These are phyloP conservation scores for Fusarium sp. DNA, from an alignment of 2,329 filamentous ascomycete species.

Conservation along the genomic window DNA sequence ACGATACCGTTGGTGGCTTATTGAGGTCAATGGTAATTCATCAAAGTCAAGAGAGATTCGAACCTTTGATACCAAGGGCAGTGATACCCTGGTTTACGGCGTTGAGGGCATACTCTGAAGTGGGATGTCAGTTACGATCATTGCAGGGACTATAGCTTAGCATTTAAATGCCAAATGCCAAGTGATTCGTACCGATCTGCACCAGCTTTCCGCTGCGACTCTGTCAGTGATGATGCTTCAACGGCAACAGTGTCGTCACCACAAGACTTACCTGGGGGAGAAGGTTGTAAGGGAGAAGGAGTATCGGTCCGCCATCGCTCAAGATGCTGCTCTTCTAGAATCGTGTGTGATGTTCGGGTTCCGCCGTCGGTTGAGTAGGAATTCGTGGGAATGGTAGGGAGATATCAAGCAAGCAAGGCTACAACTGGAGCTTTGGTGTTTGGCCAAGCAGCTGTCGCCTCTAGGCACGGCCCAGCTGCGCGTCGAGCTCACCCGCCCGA, in stretches of 20 bases:
- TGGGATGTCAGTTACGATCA: conserved; percentile 26
- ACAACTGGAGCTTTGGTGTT: conserved; percentile 51
- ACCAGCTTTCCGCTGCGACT: conserved; percentile 90
- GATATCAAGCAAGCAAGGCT: conserved; percentile 45
- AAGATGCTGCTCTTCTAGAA: conserved; percentile 19
- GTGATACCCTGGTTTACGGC: conserved; percentile 99
- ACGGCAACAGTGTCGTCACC: conserved; percentile 42
- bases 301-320: conserved; percentile 94
- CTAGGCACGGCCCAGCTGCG: conserved; percentile 55
- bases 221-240: conserved; percentile 57
- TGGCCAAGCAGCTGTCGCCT: conserved; percentile 46
- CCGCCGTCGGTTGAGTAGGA: conserved; percentile 28
- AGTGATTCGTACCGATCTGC: conserved; percentile 78
- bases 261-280: conserved; percentile 87
- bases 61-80: conserved; percentile 97
- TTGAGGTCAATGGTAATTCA: conserved; percentile 36
- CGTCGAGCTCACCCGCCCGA: conserved; percentile 48
- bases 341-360: conserved; percentile 16
- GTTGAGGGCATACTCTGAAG: conserved; percentile 95
- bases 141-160: neutral
- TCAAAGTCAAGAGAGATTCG: conserved; percentile 30
- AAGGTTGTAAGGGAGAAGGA: conserved; percentile 99
- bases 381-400: conserved; percentile 40
- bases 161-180: neutral
- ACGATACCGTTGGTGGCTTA: conserved; percentile 98